phyloP scores from a whole-genome alignment of 139 green algal genomes.

The Chlorella sorokiniana region DNA sequence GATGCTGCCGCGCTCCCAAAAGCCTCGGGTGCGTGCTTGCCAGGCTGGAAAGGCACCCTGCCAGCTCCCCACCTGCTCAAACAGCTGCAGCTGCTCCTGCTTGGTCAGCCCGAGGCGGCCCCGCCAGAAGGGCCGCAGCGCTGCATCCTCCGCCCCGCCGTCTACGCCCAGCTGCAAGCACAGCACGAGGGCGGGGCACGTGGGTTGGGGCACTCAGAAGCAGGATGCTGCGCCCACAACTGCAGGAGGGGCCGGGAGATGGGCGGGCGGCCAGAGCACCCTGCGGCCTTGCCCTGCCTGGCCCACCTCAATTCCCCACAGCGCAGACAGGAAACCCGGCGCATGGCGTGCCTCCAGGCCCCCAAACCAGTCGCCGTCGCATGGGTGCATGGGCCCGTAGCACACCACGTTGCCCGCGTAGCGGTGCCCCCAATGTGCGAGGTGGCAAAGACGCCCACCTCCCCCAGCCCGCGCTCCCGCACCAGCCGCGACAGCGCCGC shows the following conservation, averaged over 20 bases:
- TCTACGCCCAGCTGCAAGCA: constrained; percentile 36
- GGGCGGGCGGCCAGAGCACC: not conserved
- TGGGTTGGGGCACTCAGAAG: not conserved
- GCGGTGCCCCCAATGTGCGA: constrained; percentile 33
- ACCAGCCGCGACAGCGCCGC: constrained; percentile 21
- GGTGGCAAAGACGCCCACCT: constrained; percentile 35
- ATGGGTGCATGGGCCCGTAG: constrained; percentile 42
- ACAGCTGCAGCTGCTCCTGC: constrained; percentile 48
- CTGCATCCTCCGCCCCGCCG: constrained; percentile 19
- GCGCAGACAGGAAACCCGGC: constrained; percentile 34
- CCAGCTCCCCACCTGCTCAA: constrained; percentile 10
- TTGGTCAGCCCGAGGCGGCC: constrained; percentile 55
- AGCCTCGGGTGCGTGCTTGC: not conserved
- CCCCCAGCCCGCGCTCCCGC: not conserved
- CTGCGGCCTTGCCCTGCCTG: not conserved
- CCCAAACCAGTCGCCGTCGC: constrained; percentile 63
- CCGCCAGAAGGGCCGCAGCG: constrained; percentile 49
- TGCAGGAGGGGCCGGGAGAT: not conserved
- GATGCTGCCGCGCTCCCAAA: too few relatives aligned
- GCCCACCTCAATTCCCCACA: constrained; percentile 40
- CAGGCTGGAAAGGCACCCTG: not conserved
- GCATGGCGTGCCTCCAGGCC: constrained; percentile 41
- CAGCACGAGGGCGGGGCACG: not conserved
- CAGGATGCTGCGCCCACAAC: not conserved
- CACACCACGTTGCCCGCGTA: constrained; percentile 64